Evolutionary conservation across 768 basidiomycete genomes (phyloP).

Genomic region (Galerina sulciceps): DNA sequence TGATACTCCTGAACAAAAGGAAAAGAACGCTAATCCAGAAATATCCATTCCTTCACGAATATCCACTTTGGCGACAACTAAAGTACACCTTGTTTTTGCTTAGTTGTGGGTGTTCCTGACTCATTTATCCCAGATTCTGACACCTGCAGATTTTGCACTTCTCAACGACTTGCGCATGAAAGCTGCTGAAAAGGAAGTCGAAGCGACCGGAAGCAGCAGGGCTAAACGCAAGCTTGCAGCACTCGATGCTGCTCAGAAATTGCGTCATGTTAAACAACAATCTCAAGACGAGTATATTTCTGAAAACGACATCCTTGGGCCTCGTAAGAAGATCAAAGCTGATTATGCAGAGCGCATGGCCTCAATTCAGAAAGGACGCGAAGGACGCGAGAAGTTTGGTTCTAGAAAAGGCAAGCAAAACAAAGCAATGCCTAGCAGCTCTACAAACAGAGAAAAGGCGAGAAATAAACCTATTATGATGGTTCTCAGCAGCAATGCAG

Average conservation of each 20-base stretch:
- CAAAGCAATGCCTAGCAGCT: constrained; percentile 79
- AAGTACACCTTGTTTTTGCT: constrained; percentile 46
- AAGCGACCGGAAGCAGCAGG: constrained; percentile 68
- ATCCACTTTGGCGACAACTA: constrained; percentile 80
- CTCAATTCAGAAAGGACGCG: constrained; percentile 88
- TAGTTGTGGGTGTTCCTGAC: neutral
- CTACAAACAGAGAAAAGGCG: constrained; percentile 91
- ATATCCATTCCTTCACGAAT: constrained; percentile 35
- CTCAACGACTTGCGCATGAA: constrained; percentile 87
- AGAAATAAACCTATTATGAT: constrained; percentile 97
- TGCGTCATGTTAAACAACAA: constrained; percentile 43
- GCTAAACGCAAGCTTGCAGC: constrained; percentile 90
- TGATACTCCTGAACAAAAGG: constrained; percentile 52
- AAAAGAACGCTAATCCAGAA: constrained; percentile 17
- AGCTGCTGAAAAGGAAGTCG: constrained; percentile 73
- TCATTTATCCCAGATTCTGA: constrained; percentile 72
- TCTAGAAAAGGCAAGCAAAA: constrained; percentile 91
- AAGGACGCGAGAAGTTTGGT: constrained; percentile 93
- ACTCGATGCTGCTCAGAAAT: constrained; percentile 75
- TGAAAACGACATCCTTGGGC: constrained; percentile 91
- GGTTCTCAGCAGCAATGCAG: constrained; percentile 77
- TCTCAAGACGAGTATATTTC: constrained; percentile 70
- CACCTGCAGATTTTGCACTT: constrained; percentile 94
- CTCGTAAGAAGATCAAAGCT: constrained; percentile 90
- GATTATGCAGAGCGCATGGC: constrained; percentile 95